phyloP scores from a whole-genome alignment of 768 basidiomycete genomes.

The Boletus tylopilopsis region DNA sequence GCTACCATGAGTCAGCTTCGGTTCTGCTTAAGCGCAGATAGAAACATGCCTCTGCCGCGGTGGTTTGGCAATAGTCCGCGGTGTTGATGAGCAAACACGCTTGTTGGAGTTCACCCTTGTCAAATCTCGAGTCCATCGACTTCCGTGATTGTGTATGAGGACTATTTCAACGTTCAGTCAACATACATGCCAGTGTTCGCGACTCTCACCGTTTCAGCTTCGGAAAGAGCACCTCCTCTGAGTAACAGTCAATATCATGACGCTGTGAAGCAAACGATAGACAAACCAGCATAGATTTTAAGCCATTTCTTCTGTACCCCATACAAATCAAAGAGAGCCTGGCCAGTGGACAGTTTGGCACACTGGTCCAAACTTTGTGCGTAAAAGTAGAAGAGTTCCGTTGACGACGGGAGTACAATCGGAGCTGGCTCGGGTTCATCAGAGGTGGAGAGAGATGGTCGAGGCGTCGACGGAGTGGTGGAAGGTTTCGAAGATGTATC shows the following conservation, averaged over 20 bases:
- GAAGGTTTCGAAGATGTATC: constrained; percentile 43
- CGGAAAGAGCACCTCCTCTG: constrained; percentile 83
- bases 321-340: constrained; percentile 77
- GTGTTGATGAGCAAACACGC: constrained; percentile 93
- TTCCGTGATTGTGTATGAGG: constrained; percentile 47
- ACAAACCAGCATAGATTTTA: constrained; percentile 82
- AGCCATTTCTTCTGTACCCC: constrained; percentile 92
- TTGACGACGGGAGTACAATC: constrained; percentile 87
- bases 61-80: constrained; percentile 94
- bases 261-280: background rate
- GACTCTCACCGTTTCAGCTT: constrained; percentile 62
- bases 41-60: constrained; percentile 70
- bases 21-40: background rate
- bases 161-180: constrained; percentile 27
- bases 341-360: constrained; percentile 81
- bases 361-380: constrained; percentile 94
- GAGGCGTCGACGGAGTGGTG: constrained; percentile 29
- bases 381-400: constrained; percentile 97
- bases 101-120: constrained; percentile 70
- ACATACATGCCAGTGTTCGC: background rate
- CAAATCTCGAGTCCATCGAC: constrained; percentile 79
- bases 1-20: constrained; percentile 39
- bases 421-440: constrained; percentile 47
- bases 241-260: background rate
- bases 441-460: constrained; percentile 37